Conservation (phyloP, 805 yeast genomes). For the Hyphopichia homilentoma region DNA sequence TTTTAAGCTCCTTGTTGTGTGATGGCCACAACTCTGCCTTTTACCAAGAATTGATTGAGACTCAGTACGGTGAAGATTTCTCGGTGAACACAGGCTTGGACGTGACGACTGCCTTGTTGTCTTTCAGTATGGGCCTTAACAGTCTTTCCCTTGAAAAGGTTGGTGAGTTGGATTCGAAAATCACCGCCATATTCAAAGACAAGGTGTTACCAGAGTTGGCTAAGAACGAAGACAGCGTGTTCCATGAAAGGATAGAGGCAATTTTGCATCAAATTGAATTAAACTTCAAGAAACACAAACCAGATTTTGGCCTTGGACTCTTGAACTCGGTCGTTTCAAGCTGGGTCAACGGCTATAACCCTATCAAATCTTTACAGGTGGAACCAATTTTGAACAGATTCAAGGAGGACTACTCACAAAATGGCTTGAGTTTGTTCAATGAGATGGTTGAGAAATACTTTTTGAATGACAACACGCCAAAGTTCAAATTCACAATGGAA, state of each 20-base stretch:
- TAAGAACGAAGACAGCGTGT: slow-evolving; percentile 16
- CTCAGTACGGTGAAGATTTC: slow-evolving; percentile 81
- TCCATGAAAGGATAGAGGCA: slow-evolving; percentile 62
- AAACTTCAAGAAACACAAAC: slow-evolving; percentile 77
- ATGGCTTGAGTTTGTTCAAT: slow-evolving; percentile 54
- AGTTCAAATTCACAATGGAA: slow-evolving; percentile 70
- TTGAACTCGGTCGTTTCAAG: slow-evolving; percentile 74
- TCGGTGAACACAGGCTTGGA: slow-evolving; percentile 87
- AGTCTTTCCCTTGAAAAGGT: slow-evolving; percentile 53
- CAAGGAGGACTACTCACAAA: slow-evolving; percentile 51
- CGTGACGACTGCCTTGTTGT: slow-evolving; percentile 66
- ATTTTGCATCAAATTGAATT: slow-evolving; percentile 85
- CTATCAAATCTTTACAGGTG: slow-evolving; percentile 64
- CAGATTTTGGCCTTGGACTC: slow-evolving; percentile 83
- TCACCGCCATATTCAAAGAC: slow-evolving; percentile 45
- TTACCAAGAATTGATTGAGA: slow-evolving; percentile 81
- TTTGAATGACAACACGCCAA: slow-evolving; percentile 42
- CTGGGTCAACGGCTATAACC: slow-evolving; percentile 82
- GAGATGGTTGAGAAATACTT: slow-evolving; percentile 54
- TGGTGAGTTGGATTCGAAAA: slow-evolving; percentile 46
- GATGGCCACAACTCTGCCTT: slow-evolving; percentile 94
- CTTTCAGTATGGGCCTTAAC: slow-evolving; percentile 83
- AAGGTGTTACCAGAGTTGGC: slow-evolving; percentile 31
- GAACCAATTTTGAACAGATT: slow-evolving; percentile 57
- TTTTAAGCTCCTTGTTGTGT: slow-evolving; percentile 65